phyloP scores from a whole-genome alignment of 495 filamentous ascomycete species.

The Amphirosellinia nigrospora region DNA sequence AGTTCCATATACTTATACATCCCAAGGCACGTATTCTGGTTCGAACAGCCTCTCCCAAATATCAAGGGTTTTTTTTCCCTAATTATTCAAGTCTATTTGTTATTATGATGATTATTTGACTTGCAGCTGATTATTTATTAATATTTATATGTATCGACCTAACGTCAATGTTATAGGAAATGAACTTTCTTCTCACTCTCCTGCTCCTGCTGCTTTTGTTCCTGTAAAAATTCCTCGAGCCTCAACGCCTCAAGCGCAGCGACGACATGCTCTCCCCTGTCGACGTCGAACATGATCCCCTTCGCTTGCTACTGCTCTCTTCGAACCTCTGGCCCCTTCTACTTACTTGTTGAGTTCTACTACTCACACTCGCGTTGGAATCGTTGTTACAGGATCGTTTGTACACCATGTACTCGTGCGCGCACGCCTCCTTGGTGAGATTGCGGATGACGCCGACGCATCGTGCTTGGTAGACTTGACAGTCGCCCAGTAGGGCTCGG shows the following conservation, averaged over 20 bases:
- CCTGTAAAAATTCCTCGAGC: slow-evolving; percentile 3
- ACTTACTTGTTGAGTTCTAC: background rate
- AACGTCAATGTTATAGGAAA: background rate
- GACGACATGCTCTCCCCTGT: background rate
- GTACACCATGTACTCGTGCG: slow-evolving; percentile 1
- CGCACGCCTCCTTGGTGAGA: background rate
- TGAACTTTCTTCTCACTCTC: background rate
- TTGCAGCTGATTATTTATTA: too few relatives aligned
- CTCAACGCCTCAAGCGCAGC: slow-evolving; percentile 14
- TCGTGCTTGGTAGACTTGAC: background rate
- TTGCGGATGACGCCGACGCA: background rate
- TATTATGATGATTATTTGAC: too few relatives aligned
- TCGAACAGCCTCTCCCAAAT: too few relatives aligned
- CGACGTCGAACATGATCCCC: background rate
- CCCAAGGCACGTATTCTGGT: too few relatives aligned
- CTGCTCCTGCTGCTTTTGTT: background rate
- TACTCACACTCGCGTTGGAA: background rate
- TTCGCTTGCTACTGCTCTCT: background rate
- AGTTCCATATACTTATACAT: too few relatives aligned
- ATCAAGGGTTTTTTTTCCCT: too few relatives aligned
- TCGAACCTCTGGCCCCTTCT: background rate
- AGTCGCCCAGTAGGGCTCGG: background rate
- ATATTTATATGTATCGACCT: too few relatives aligned
- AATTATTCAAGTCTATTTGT: too few relatives aligned
- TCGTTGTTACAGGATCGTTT: background rate